A percentile compares a stretch with the other conserved stretches of the same genome.
phyloP scores from a whole-genome alignment of 495 filamentous ascomycete genomes.

The Aspergillus conjunctus region DNA sequence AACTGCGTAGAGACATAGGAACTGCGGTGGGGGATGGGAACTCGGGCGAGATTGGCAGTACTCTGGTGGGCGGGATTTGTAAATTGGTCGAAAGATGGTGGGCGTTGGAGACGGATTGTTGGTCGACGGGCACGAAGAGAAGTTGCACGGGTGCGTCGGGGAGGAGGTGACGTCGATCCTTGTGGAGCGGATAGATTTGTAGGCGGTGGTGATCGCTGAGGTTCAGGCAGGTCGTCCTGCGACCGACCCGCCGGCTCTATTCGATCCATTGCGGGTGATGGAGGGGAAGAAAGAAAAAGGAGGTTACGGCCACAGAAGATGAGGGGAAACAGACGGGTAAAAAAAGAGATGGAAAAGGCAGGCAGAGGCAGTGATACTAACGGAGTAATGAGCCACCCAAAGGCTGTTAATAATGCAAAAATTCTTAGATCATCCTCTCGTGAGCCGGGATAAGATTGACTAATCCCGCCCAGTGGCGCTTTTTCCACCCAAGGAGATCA shows the following conservation, averaged over 20 bases:
- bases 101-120: constrained; percentile 44
- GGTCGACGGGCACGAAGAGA: constrained; percentile 39
- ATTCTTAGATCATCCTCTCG: too few relatives aligned
- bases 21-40: constrained; percentile 17
- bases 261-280: constrained; percentile 41
- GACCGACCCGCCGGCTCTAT: constrained; percentile 41
- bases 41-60: constrained; percentile 10
- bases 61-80: constrained; percentile 11
- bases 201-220: constrained; percentile 16
- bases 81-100: constrained; percentile 32
- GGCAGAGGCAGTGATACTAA: not conserved
- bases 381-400: constrained; percentile 3
- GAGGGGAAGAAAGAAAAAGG: not conserved
- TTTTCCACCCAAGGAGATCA: too few relatives aligned
- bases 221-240: constrained; percentile 18
- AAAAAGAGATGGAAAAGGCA: not conserved
- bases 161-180: constrained; percentile 23
- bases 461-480: too few relatives aligned
- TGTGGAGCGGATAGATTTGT: constrained; percentile 9
- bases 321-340: constrained; percentile 5
- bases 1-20: constrained; percentile 3
- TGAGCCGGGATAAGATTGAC: too few relatives aligned
- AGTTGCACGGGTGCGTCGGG: constrained; percentile 17
- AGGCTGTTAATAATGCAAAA: not conserved
- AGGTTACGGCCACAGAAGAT: not conserved